These are phyloP conservation scores for Mortierella sp. DNA, from an alignment of 371 early-diverging fungal species.

Conservation along the genomic window DNA sequence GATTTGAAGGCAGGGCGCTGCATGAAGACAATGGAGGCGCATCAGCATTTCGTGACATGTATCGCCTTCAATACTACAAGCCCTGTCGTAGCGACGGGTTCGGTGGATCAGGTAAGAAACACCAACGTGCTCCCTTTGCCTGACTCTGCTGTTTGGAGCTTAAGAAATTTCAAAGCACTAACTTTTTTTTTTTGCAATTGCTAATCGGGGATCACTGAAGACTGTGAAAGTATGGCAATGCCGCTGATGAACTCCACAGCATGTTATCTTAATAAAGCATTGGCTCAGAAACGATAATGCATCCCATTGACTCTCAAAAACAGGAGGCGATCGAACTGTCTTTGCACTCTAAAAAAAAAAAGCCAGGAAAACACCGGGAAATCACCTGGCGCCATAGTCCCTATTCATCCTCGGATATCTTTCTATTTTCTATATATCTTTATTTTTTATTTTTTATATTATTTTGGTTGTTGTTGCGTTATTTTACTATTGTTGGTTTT, in stretches of 20 bases:
- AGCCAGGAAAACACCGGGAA: not conserved
- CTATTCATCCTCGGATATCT: no score
- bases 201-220: not conserved
- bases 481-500: not conserved
- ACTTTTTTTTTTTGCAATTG: not conserved
- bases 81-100: constrained; percentile 86
- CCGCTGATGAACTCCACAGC: constrained; percentile 26
- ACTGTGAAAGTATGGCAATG: constrained; percentile 56
- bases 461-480: not conserved
- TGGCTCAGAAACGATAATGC: not conserved
- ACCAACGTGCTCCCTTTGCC: not conserved
- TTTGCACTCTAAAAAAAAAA: not conserved
- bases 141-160: not conserved
- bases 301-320: not conserved
- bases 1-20: constrained; percentile 88
- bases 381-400: not conserved
- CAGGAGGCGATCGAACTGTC: no score
- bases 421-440: no score
- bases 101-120: constrained; percentile 75
- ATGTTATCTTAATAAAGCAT: constrained; percentile 25
- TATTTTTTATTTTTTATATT: no score
- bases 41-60: constrained; percentile 92
- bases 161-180: not conserved
- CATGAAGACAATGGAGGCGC: constrained; percentile 85
- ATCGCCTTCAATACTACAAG: constrained; percentile 71